Percentiles rank a stretch among this genome's conserved stretches.
Conservation (phyloP, 495 filamentous ascomycete species). For the Parmelia sp. region DNA sequence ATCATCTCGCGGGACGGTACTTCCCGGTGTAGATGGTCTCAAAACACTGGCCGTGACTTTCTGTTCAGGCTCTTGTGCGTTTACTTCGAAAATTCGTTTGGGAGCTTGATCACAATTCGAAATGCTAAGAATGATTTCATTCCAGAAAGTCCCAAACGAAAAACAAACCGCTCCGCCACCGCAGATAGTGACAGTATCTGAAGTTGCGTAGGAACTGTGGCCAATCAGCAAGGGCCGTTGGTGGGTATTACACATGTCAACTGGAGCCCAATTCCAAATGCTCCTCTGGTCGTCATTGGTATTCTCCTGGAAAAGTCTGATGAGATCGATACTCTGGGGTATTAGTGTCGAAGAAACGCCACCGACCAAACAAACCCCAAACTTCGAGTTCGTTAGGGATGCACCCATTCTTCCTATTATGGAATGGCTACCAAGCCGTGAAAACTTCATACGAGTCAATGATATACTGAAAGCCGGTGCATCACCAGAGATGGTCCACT, state of each 20-base stretch:
- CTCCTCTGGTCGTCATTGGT: constrained; percentile 10
- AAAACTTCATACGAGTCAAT: constrained; percentile 23
- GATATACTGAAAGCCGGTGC: constrained; percentile 12
- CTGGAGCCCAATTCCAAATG: constrained; percentile 15
- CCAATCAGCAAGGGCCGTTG: constrained; percentile 62
- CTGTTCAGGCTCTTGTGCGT: background rate
- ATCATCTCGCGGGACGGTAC: constrained; percentile 6
- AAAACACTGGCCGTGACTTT: constrained; percentile 2
- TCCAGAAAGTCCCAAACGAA: constrained; percentile 77
- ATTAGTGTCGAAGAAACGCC: constrained; percentile 36
- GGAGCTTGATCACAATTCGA: constrained; percentile 8
- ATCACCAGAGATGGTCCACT: constrained; percentile 43
- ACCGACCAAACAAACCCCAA: constrained; percentile 39
- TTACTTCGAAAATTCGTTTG: background rate
- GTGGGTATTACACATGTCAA: constrained; percentile 17
- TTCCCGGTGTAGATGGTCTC: constrained; percentile 27
- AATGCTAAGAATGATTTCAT: constrained; percentile 50
- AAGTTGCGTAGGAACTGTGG: constrained; percentile 46
- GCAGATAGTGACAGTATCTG: constrained; percentile 49
- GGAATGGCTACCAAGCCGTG: background rate
- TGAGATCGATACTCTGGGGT: constrained; percentile 34
- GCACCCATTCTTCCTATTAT: constrained; percentile 36
- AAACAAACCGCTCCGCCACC: constrained; percentile 88
- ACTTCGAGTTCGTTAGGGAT: constrained; percentile 35
- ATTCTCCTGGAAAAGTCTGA: constrained; percentile 26